Conservation (phyloP, 345 rosid species). For the Citrus unshiu region DNA sequence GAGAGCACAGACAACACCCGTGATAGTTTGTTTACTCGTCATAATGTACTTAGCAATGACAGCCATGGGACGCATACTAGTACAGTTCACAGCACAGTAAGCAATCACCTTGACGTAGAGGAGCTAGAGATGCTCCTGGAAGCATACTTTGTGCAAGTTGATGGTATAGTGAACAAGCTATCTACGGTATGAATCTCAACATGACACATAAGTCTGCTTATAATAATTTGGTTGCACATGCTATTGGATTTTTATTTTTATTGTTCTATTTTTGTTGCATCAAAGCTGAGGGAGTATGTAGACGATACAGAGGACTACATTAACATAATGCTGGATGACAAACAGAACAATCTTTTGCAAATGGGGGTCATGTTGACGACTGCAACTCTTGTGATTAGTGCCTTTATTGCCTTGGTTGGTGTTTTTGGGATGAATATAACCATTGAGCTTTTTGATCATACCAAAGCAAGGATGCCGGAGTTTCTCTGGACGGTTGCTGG, state of each 20-base stretch:
- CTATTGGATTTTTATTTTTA: conserved; percentile 12
- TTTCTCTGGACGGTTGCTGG: conserved; percentile 80
- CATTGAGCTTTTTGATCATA: conserved; percentile 45
- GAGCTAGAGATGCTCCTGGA: conserved; percentile 97
- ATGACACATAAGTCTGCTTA: neutral
- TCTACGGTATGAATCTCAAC: conserved; percentile 56
- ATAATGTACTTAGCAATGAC: conserved; percentile 41
- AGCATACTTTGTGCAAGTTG: conserved; percentile 86
- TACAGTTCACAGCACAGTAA: conserved; percentile 52
- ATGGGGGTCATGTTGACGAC: conserved; percentile 96
- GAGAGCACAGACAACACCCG: conserved; percentile 29
- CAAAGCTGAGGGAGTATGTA: conserved; percentile 85
- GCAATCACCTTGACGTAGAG: conserved; percentile 69
- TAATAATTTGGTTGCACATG: neutral
- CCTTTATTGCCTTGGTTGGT: conserved; percentile 67
- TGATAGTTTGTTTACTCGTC: conserved; percentile 44
- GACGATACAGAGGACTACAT: conserved; percentile 96
- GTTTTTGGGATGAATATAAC: conserved; percentile 72
- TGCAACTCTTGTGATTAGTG: conserved; percentile 73
- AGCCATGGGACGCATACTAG: conserved; percentile 62
- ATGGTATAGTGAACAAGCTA: conserved; percentile 82
- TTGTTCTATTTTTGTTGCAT: conserved; percentile 2
- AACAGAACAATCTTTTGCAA: conserved; percentile 90
- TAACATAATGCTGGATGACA: conserved; percentile 95
- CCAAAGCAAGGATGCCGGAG: conserved; percentile 25